A percentile compares a stretch with the other conserved stretches of the same genome.
phyloP scores from a whole-genome alignment of 1,284 basidiomycete genomes.

The Takashimella tepidaria region DNA sequence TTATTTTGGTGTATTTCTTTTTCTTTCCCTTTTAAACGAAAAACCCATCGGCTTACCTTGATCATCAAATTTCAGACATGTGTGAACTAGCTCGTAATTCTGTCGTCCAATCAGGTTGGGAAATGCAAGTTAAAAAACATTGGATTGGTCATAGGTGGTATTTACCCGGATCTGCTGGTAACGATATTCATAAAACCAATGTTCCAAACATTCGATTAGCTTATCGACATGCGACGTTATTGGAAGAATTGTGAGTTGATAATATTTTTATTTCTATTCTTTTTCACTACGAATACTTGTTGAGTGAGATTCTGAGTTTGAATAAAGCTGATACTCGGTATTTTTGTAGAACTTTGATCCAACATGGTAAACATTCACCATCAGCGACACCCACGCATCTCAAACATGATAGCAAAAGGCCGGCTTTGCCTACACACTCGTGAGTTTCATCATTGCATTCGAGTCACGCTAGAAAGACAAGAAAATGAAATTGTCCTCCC shows the following conservation, averaged over 20 bases:
- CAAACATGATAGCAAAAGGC: constrained; percentile 8
- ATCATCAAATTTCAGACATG: too few species aligned
- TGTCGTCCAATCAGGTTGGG: constrained; percentile 94
- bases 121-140: constrained; percentile 97
- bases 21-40: too few species aligned
- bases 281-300: too few species aligned
- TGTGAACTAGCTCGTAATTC: constrained; percentile 92
- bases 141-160: constrained; percentile 93
- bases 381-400: constrained; percentile 34
- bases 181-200: constrained; percentile 95
- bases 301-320: too few species aligned
- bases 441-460: background rate
- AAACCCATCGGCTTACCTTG: too few species aligned
- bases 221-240: constrained; percentile 81
- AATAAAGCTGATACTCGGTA: too few species aligned
- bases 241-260: constrained; percentile 69
- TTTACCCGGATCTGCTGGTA: constrained; percentile 76
- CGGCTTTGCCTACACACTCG: background rate
- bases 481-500: too few species aligned
- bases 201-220: constrained; percentile 85
- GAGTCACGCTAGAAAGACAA: too few species aligned
- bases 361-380: constrained; percentile 33
- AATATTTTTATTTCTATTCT: too few species aligned
- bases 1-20: too few species aligned
- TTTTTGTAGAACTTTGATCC: constrained; percentile 35